Evolutionary conservation across 164 flowering plant species (phyloP).

Genomic region (grape (Vitis vinifera)): ASM3070453v1 NC_081810.1:13322501-13323000

Average conservation of each 20-base stretch:
- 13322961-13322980: too few relatives aligned
- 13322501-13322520: too few relatives aligned
- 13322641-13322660: slow-evolving; percentile 97
- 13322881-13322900: too few relatives aligned
- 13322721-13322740: not conserved
- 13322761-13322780: not conserved
- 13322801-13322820: not conserved
- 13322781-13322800: not conserved
- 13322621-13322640: slow-evolving; percentile 83
- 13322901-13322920: not conserved
- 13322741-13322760: not conserved
- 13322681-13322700: slow-evolving; percentile 91
- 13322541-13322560: slow-evolving; percentile 69
- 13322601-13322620: slow-evolving; percentile 96
- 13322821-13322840: not conserved
- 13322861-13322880: too few relatives aligned
- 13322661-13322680: slow-evolving; percentile 97
- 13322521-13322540: not conserved
- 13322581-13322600: slow-evolving; percentile 87
- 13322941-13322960: not conserved
- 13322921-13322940: not conserved
- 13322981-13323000: not conserved
- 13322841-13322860: not conserved
- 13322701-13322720: slow-evolving; percentile 45
- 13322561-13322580: slow-evolving; percentile 71